Evolutionary conservation across 495 filamentous ascomycete genomes (phyloP).

Genomic region (Aspergillus mulundensis): DNA sequence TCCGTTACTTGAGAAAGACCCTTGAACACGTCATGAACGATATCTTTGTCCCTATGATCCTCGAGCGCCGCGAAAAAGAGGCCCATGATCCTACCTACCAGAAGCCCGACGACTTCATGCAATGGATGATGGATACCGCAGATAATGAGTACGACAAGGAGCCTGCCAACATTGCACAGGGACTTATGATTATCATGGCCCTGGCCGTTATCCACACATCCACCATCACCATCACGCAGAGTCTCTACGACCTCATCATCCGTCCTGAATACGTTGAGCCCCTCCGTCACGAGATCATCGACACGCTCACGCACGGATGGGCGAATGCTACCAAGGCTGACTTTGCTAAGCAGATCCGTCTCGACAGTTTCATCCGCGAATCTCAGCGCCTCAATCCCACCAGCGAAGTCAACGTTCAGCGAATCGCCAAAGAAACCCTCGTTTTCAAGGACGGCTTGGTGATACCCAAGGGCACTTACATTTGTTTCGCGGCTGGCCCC

Average conservation of each 20-base stretch:
- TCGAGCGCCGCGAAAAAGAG: constrained; percentile 21
- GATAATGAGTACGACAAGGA: constrained; percentile 21
- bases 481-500: constrained; percentile 34
- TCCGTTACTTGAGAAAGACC: constrained; percentile 22
- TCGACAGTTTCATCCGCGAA: constrained; percentile 40
- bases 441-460: constrained; percentile 27
- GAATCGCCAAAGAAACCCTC: constrained; percentile 23
- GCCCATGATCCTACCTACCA: constrained; percentile 15
- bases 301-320: constrained; percentile 24
- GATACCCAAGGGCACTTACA: constrained; percentile 26
- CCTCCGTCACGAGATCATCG: constrained; percentile 27
- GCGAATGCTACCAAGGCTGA: constrained; percentile 18
- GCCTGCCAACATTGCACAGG: constrained; percentile 25
- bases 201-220: constrained; percentile 33
- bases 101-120: constrained; percentile 36
- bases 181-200: constrained; percentile 26
- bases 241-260: constrained; percentile 30
- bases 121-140: constrained; percentile 38
- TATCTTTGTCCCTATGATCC: constrained; percentile 31
- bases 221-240: constrained; percentile 31
- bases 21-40: constrained; percentile 22
- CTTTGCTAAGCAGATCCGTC: constrained; percentile 14
- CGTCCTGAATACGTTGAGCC: constrained; percentile 28
- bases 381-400: constrained; percentile 32
- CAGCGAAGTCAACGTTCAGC: constrained; percentile 22